A percentile compares a stretch with the other conserved stretches of the same genome.
phyloP scores from a whole-genome alignment of 495 filamentous ascomycete species.

The Astrothelium macrocarpum region DNA sequence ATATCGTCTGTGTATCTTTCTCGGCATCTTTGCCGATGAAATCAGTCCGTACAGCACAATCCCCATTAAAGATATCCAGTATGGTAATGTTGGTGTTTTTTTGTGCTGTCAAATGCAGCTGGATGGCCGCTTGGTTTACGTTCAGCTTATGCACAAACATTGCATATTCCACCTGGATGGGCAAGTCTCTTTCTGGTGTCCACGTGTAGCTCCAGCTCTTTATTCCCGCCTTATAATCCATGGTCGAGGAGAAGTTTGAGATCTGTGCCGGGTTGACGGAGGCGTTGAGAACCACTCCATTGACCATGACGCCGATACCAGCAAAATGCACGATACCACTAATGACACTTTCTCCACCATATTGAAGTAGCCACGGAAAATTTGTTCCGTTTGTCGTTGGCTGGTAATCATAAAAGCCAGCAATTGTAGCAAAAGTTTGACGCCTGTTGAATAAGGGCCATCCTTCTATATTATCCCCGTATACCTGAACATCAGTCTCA shows the following conservation, averaged over 20 bases:
- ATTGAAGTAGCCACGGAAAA: conserved; percentile 61
- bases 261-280: conserved; percentile 51
- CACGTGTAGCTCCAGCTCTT: conserved; percentile 58
- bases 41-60: conserved; percentile 47
- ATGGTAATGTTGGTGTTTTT: conserved; percentile 40
- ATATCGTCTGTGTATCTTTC: conserved; percentile 41
- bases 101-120: conserved; percentile 45
- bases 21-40: conserved; percentile 43
- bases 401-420: conserved; percentile 63
- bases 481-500: conserved; percentile 42
- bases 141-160: conserved; percentile 54
- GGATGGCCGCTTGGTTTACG: conserved; percentile 53
- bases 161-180: conserved; percentile 48
- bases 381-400: conserved; percentile 54
- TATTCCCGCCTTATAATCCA: conserved; percentile 54
- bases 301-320: conserved; percentile 51
- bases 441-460: conserved; percentile 64
- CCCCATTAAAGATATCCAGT: conserved; percentile 51
- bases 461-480: conserved; percentile 45
- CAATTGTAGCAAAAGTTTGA: conserved; percentile 63
- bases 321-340: conserved; percentile 64
- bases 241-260: conserved; percentile 49
- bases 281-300: conserved; percentile 48
- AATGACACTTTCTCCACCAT: conserved; percentile 64
- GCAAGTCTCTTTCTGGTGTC: conserved; percentile 42